phyloP scores from a whole-genome alignment of 495 filamentous ascomycete genomes.

The Achaetomiella virescens region DNA sequence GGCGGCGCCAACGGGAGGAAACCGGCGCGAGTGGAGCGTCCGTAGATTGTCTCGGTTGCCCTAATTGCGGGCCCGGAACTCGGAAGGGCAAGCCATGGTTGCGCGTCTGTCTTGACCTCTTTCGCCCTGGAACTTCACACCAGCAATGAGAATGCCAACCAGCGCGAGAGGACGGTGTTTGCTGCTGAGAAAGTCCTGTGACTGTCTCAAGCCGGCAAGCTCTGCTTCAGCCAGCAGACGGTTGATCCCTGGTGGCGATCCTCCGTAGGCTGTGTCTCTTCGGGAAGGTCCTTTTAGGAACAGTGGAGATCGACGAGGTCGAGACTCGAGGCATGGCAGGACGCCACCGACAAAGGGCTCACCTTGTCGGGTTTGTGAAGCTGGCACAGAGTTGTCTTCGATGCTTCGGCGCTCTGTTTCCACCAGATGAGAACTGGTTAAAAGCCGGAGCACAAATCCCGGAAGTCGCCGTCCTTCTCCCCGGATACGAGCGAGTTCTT shows the following conservation, averaged over 20 bases:
- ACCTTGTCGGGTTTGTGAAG: not conserved
- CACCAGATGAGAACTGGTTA: no score
- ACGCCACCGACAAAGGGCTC: not conserved
- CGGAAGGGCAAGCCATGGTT: not conserved
- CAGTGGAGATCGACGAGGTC: conserved; percentile 7
- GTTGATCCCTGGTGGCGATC: conserved; percentile 7
- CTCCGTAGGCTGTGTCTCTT: not conserved
- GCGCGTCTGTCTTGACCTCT: not conserved
- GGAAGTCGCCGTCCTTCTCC: not conserved
- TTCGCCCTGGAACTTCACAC: not conserved
- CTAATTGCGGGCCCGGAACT: not conserved
- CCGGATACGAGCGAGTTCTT: not conserved
- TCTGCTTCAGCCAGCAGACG: not conserved
- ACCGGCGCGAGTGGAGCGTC: conserved; percentile 8
- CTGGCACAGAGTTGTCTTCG: no score
- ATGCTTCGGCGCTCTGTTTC: no score
- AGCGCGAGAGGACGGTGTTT: not conserved
- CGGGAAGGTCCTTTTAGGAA: not conserved
- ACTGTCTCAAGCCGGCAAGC: not conserved
- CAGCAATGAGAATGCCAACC: not conserved
- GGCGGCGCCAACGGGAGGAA: conserved; percentile 13
- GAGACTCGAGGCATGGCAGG: not conserved
- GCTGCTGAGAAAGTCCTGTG: not conserved
- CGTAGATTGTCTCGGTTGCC: conserved; percentile 6
- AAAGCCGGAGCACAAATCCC: no score